Evolutionary conservation across 75 land plant species (phyloP).

Genomic region (Cryptomeria japonica): DNA sequence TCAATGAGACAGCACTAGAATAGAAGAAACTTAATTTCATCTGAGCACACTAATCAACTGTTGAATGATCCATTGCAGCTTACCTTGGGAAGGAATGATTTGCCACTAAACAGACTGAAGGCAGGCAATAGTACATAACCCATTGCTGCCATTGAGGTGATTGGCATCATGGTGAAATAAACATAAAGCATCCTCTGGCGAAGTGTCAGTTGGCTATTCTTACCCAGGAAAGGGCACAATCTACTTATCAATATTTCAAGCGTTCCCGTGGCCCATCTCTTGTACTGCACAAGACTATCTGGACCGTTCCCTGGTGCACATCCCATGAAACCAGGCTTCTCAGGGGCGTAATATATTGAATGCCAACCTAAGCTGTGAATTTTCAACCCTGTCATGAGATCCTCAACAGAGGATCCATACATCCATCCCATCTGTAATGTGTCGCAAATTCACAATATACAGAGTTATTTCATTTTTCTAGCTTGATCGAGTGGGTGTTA

Average conservation of each 20-base stretch:
- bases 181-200: constrained; percentile 30
- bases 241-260: constrained; percentile 21
- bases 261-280: constrained; percentile 39
- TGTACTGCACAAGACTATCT: constrained; percentile 16
- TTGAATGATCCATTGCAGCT: neutral
- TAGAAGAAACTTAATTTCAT: neutral
- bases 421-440: constrained; percentile 35
- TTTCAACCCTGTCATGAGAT: constrained; percentile 30
- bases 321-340: constrained; percentile 33
- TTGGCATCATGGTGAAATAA: constrained; percentile 6
- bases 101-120: constrained; percentile 20
- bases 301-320: constrained; percentile 23
- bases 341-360: constrained; percentile 12
- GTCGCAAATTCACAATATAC: neutral
- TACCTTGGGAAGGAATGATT: constrained; percentile 33
- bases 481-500: no score
- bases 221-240: constrained; percentile 14
- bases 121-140: constrained; percentile 29
- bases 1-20: neutral
- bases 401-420: constrained; percentile 34
- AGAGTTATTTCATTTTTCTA: neutral
- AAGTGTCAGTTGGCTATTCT: neutral
- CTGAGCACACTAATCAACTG: neutral
- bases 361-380: constrained; percentile 38
- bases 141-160: constrained; percentile 18